Evolutionary conservation across 1,284 basidiomycete genomes (phyloP).

Genomic region (Apiotrichum veenhuisii): DNA sequence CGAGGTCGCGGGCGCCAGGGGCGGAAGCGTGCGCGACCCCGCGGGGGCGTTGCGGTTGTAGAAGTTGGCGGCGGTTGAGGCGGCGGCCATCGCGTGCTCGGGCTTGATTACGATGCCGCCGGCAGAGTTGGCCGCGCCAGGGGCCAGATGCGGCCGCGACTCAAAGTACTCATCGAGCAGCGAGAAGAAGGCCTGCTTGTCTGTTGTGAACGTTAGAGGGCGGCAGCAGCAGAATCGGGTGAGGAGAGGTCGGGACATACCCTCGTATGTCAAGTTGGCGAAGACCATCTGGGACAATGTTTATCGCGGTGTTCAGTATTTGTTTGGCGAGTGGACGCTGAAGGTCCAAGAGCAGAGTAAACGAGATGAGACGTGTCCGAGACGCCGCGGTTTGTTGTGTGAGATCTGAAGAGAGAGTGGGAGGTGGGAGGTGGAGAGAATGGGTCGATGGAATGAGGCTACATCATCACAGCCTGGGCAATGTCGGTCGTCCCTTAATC

Average conservation of each 20-base stretch:
- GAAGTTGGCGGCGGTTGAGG: not conserved
- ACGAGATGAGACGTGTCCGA: too few relatives aligned
- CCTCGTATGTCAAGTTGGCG: slow-evolving; percentile 5
- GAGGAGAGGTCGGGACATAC: not conserved
- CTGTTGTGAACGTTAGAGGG: not conserved
- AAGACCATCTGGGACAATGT: not conserved
- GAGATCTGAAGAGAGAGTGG: too few relatives aligned
- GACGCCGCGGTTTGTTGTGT: too few relatives aligned
- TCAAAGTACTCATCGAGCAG: slow-evolving; percentile 48
- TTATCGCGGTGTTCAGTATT: too few relatives aligned
- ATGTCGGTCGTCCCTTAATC: too few relatives aligned
- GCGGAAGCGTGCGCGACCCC: not conserved
- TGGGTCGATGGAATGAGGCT: too few relatives aligned
- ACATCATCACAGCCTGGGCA: too few relatives aligned
- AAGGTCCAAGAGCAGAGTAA: too few relatives aligned
- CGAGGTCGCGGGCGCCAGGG: not conserved
- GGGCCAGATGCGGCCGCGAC: slow-evolving; percentile 37
- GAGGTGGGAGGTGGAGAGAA: too few relatives aligned
- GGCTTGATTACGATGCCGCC: not conserved
- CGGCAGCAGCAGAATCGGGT: not conserved
- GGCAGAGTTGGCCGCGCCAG: not conserved
- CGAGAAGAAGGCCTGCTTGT: slow-evolving; percentile 44
- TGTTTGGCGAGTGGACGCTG: too few relatives aligned
- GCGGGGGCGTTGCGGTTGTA: not conserved
- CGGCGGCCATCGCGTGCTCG: not conserved